A percentile compares a stretch with the other conserved stretches of the same genome.
These are phyloP conservation scores for Obelidium mucronatum DNA, from an alignment of 192 early-diverging fungal genomes.

Conservation along the genomic window DNA sequence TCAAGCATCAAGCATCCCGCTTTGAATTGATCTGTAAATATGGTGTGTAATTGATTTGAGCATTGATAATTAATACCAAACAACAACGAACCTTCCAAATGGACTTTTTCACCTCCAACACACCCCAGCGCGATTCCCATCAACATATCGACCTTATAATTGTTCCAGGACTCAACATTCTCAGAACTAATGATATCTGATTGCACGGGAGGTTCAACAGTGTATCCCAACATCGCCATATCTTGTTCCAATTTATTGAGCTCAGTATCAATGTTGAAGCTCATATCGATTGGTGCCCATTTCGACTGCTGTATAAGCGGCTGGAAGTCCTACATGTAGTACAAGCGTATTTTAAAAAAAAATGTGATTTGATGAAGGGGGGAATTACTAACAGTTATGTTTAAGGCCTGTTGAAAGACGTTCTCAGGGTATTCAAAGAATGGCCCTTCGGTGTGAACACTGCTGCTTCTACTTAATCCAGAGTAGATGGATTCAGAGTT, in stretches of 20 bases:
- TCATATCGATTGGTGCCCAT: not conserved
- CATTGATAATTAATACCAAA: not conserved
- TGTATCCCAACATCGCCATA: not conserved
- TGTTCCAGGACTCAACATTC: no score
- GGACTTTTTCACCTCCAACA: not conserved
- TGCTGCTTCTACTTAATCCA: not conserved
- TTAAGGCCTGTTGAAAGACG: not conserved
- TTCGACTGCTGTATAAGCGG: not conserved
- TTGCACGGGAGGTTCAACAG: no score
- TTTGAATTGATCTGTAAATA: not conserved
- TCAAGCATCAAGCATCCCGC: not conserved
- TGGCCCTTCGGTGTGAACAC: not conserved
- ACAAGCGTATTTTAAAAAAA: no score
- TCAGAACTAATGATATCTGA: no score
- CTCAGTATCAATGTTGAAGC: not conserved
- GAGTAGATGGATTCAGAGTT: not conserved
- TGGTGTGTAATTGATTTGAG: not conserved
- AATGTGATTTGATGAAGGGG: not conserved
- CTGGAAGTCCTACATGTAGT: not conserved
- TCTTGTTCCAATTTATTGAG: not conserved
- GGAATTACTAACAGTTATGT: not conserved
- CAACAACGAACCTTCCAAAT: not conserved
- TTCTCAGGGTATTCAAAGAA: no score
- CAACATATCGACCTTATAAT: not conserved
- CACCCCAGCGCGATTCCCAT: not conserved